These are phyloP conservation scores for Podospora pseudopauciseta DNA, from an alignment of 495 filamentous ascomycete genomes.

Conservation along the genomic window DNA sequence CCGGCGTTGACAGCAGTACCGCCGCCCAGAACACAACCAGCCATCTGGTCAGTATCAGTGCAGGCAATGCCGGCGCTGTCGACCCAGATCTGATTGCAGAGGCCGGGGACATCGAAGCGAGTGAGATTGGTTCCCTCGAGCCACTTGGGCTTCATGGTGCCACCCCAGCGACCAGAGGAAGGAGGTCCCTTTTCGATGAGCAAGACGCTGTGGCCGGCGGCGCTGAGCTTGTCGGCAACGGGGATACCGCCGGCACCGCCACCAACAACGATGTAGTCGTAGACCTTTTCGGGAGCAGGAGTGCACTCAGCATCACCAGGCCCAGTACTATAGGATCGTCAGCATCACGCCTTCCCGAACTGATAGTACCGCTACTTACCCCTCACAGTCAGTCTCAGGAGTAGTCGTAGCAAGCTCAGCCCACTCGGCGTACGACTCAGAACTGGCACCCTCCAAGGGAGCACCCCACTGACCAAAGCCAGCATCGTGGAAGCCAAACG, in stretches of 20 bases:
- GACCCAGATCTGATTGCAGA: slow-evolving; percentile 66
- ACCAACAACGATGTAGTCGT: slow-evolving; percentile 66
- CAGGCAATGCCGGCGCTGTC: slow-evolving; percentile 60
- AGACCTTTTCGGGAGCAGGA: slow-evolving; percentile 47
- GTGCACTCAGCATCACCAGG: slow-evolving; percentile 20
- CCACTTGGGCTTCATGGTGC: slow-evolving; percentile 58
- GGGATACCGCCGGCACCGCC: slow-evolving; percentile 62
- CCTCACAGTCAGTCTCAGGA: slow-evolving; percentile 38
- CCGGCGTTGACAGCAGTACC: slow-evolving; percentile 69
- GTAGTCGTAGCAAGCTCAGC: slow-evolving; percentile 39
- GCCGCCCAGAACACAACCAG: slow-evolving; percentile 72
- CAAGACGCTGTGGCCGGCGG: slow-evolving; percentile 58
- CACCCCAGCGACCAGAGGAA: slow-evolving; percentile 56
- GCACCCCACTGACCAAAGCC: slow-evolving; percentile 44
- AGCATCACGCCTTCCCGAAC: background rate
- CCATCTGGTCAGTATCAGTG: slow-evolving; percentile 66
- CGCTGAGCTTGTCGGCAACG: slow-evolving; percentile 59
- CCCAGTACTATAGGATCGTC: slow-evolving; percentile 12
- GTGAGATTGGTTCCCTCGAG: slow-evolving; percentile 62
- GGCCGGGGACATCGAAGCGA: slow-evolving; percentile 70
- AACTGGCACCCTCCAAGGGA: slow-evolving; percentile 39
- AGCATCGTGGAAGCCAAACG: slow-evolving; percentile 35
- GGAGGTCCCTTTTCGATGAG: slow-evolving; percentile 63
- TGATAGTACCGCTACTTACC: slow-evolving; percentile 19
- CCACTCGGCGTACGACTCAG: slow-evolving; percentile 49